Conservation (phyloP, 1,284 basidiomycete genomes). For the Schizopora paradoxa region DNA sequence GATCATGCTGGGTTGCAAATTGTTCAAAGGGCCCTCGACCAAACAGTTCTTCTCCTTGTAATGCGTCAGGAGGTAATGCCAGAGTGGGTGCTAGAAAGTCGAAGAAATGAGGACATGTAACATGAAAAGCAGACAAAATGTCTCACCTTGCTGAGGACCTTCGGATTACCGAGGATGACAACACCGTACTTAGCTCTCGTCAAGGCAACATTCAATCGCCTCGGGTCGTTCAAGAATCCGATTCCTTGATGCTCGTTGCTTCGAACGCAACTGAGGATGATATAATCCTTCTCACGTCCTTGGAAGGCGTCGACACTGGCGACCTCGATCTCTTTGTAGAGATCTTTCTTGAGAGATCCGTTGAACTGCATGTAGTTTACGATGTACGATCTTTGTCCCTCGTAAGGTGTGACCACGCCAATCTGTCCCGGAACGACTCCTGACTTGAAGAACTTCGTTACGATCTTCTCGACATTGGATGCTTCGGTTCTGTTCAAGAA, state of each 20-base stretch:
- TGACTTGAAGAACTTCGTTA: slow-evolving; percentile 99
- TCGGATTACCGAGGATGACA: slow-evolving; percentile 97
- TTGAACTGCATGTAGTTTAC: slow-evolving; percentile 99
- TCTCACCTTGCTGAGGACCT: slow-evolving; percentile 94
- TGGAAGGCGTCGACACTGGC: slow-evolving; percentile 99
- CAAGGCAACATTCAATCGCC: slow-evolving; percentile 94
- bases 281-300: slow-evolving; percentile 99
- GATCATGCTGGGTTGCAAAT: slow-evolving; percentile 97
- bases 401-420: slow-evolving; percentile 98
- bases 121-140: slow-evolving; percentile 11
- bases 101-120: slow-evolving; percentile 17
- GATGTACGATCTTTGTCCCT: slow-evolving; percentile 98
- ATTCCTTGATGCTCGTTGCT: slow-evolving; percentile 99
- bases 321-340: slow-evolving; percentile 99
- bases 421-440: slow-evolving; percentile 95
- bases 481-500: slow-evolving; percentile 99
- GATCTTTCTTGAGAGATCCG: slow-evolving; percentile 95
- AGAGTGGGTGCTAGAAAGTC: slow-evolving; percentile 79
- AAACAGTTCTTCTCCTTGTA: slow-evolving; percentile 96
- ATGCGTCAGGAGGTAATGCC: slow-evolving; percentile 97
- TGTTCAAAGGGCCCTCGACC: slow-evolving; percentile 95
- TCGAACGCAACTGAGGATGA: slow-evolving; percentile 97
- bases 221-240: slow-evolving; percentile 97
- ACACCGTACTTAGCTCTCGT: slow-evolving; percentile 98
- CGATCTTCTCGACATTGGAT: slow-evolving; percentile 98